Percentiles rank a stretch among this genome's conserved stretches.
phyloP scores from a whole-genome alignment of 192 early-diverging fungal species.

The Coemansia pectinata region DNA sequence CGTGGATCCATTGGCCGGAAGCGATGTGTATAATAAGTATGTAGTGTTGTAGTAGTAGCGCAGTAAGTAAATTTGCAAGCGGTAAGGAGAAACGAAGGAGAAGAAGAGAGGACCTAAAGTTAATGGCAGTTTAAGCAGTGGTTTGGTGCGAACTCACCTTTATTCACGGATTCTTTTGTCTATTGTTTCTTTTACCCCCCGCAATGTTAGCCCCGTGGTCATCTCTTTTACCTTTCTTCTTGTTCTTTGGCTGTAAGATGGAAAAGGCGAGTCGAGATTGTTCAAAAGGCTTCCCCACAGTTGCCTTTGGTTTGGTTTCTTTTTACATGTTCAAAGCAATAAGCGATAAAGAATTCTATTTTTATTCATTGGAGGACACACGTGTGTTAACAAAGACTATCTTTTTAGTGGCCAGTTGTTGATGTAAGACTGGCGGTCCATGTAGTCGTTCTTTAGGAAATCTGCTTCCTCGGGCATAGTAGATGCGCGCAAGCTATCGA shows the following conservation, averaged over 20 bases:
- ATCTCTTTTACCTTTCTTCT: not conserved
- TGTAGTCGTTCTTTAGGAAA: slow-evolving; percentile 41
- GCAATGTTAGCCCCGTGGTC: not conserved
- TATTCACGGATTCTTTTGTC: not conserved
- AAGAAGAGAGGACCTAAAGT: not conserved
- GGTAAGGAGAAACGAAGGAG: not conserved
- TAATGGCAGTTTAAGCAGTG: not conserved
- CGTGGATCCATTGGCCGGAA: not conserved
- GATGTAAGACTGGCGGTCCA: slow-evolving; percentile 28
- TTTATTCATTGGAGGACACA: not conserved
- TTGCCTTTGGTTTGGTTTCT: no score
- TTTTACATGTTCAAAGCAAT: not conserved
- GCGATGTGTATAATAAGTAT: not conserved
- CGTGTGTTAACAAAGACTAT: not conserved
- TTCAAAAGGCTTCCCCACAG: not conserved
- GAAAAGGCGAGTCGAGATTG: not conserved
- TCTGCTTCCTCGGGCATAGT: slow-evolving; percentile 40
- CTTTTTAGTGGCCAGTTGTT: slow-evolving; percentile 47
- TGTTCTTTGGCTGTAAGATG: not conserved
- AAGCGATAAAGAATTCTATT: not conserved
- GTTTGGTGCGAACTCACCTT: not conserved
- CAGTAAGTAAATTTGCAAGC: not conserved
- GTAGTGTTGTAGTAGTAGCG: not conserved
- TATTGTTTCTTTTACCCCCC: not conserved
- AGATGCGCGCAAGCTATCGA: slow-evolving; percentile 38